Evolutionary conservation across 768 basidiomycete species (phyloP), one percentile per base, ranked within the genome.

Genomic region (Psilocybe subaeruginosa): DNA sequence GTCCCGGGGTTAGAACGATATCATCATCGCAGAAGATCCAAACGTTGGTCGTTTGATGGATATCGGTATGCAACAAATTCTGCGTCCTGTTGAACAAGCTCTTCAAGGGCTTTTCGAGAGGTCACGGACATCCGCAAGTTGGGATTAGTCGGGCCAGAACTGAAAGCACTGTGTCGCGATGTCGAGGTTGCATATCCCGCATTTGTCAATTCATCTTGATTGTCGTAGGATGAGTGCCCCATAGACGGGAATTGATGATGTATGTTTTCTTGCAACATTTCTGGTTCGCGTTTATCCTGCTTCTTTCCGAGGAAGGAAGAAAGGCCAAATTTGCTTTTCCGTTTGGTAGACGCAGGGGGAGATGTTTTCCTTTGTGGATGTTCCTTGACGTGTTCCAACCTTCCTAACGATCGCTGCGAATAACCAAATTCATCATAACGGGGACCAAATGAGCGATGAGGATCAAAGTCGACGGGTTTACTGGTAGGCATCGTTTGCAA

Each of bases 1-100:
- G 49, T 48, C 30, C 27, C 3, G 51, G 39, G 17, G 30, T 50
- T 50, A 59, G 54, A 54, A 48, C 58, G 62, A 33, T 54, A 55
- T 54, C 29, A 39, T 65, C 64, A 74, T 64, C 72, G 84, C 58
- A 90, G 68, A 45, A 91, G 78, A 70, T 88, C 87, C 64, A 90
- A 68, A 41, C 82, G 85, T 66, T 91, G 88, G 66, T 90, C 88
- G 64, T 80, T 84, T 12, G 92, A 93, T 6, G 93, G 93, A 73
- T 95, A 95, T 43, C 92, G 86, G 71, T 94, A 93, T 3, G 92
- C 91, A 61, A 94, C 87, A 69, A 95, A 94, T 16, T 93, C 90
- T 3, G 84, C 74, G 71, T 93, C 92, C 73, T 91, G 93, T n/a
- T 88, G 82, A n/a, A 95, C 91, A 19, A 92, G 80, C 66, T 89